These are phyloP conservation scores for Fusarium bactridioides DNA, from an alignment of 2,329 filamentous ascomycete species.

Conservation along the genomic window DNA sequence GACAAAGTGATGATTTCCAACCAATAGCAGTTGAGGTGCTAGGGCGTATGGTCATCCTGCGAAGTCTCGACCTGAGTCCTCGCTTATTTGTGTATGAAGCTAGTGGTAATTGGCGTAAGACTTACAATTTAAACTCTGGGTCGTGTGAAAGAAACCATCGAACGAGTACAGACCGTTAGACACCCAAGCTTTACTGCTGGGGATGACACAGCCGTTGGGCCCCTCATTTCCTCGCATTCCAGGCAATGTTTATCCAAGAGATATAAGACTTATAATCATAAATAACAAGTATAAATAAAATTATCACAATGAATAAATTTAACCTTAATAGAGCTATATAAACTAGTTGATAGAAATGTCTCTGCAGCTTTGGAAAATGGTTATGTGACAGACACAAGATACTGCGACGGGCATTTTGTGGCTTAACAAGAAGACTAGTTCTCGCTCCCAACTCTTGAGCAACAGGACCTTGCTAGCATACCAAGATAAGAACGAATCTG, in stretches of 20 bases:
- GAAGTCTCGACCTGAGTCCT: not conserved
- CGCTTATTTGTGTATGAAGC: not conserved
- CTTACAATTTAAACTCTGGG: not conserved
- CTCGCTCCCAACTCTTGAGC: accelerated
- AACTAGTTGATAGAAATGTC: accelerated
- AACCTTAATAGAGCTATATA: accelerated
- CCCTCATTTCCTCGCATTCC: not conserved
- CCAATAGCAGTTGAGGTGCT: accelerated
- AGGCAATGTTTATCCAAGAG: accelerated
- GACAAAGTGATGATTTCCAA: accelerated
- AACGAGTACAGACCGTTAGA: accelerated
- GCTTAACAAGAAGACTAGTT: not conserved
- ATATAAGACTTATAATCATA: accelerated
- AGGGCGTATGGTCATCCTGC: accelerated
- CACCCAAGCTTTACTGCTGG: too few species aligned
- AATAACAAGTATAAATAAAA: accelerated
- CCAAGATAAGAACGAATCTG: not conserved
- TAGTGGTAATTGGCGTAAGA: too few species aligned
- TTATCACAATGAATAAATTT: accelerated
- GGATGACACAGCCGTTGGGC: not conserved
- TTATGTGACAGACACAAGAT: not conserved
- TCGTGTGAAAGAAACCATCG: not conserved
- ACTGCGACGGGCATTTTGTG: accelerated
- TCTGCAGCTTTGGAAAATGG: too few species aligned
- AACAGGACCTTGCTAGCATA: not conserved